phyloP scores from a whole-genome alignment of 345 rosid species.

The Durio zibethinus region DNA sequence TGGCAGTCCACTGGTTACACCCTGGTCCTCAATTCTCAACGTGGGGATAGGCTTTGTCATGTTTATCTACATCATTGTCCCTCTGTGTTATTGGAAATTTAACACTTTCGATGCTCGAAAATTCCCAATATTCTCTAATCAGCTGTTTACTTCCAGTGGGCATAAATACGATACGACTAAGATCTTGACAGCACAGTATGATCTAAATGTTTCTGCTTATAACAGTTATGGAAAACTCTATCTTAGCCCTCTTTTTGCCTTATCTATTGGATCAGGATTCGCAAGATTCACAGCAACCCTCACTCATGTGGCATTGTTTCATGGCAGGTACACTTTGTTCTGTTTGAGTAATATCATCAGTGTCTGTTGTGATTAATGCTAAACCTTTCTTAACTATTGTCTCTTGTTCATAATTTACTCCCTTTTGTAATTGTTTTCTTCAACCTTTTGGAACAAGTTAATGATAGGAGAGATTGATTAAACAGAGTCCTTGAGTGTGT shows the following conservation, averaged over 20 bases:
- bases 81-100: constrained; percentile 93
- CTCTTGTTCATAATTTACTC: background rate
- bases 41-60: constrained; percentile 88
- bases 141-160: constrained; percentile 70
- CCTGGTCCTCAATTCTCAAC: constrained; percentile 86
- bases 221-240: constrained; percentile 80
- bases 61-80: constrained; percentile 88
- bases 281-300: constrained; percentile 93
- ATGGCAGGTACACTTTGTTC: constrained; percentile 64
- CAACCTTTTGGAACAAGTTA: background rate
- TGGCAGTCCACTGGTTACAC: constrained; percentile 93
- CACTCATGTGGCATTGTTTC: constrained; percentile 91
- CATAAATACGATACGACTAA: constrained; percentile 81
- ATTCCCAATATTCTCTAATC: constrained; percentile 90
- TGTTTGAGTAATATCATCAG: background rate
- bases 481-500: background rate
- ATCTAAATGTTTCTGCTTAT: constrained; percentile 63
- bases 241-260: constrained; percentile 91
- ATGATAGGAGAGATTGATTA: background rate
- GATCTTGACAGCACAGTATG: constrained; percentile 63
- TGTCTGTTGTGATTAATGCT: background rate
- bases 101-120: constrained; percentile 79
- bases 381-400: background rate
- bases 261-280: constrained; percentile 98
- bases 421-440: background rate